Percentiles rank a stretch among this genome's conserved stretches.
phyloP scores from a whole-genome alignment of 73 alveolate species.

The Paramecium bursaria region DNA sequence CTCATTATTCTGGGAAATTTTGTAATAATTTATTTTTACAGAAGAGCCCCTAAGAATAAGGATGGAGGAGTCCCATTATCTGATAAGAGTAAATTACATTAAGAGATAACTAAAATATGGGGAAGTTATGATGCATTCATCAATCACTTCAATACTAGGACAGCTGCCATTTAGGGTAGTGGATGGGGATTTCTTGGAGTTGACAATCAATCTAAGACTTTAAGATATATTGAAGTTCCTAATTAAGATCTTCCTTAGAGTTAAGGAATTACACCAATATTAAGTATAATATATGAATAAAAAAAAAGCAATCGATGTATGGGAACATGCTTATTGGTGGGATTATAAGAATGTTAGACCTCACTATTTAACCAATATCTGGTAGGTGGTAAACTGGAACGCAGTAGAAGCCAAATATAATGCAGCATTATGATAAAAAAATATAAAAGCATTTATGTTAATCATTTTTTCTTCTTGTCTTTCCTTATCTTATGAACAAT shows the following conservation, averaged over 20 bases:
- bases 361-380: slow-evolving; percentile 81
- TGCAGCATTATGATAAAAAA: slow-evolving; percentile 72
- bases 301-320: slow-evolving; percentile 79
- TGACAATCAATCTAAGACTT: slow-evolving; percentile 78
- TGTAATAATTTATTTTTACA: slow-evolving; percentile 47
- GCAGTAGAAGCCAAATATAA: slow-evolving; percentile 82
- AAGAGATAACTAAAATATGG: slow-evolving; percentile 79
- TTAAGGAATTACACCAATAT: slow-evolving; percentile 82
- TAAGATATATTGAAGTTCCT: slow-evolving; percentile 80
- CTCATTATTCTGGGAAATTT: slow-evolving; percentile 90
- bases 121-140: slow-evolving; percentile 86
- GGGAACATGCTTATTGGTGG: slow-evolving; percentile 95
- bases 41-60: slow-evolving; percentile 77
- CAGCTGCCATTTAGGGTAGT: slow-evolving; percentile 90
- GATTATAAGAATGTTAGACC: slow-evolving; percentile 87
- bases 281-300: slow-evolving; percentile 51
- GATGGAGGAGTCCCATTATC: slow-evolving; percentile 87
- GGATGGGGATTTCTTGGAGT: slow-evolving; percentile 96
- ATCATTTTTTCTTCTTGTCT: too few relatives aligned
- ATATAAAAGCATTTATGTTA: too few relatives aligned
- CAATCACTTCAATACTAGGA: slow-evolving; percentile 79
- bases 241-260: slow-evolving; percentile 87
- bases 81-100: slow-evolving; percentile 71
- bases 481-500: too few relatives aligned
- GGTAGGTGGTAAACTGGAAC: slow-evolving; percentile 93